Base-by-base conservation (phyloP, 2,329 filamentous ascomycete genomes). In the Graphilbum ipis-grandicollis region DNA sequence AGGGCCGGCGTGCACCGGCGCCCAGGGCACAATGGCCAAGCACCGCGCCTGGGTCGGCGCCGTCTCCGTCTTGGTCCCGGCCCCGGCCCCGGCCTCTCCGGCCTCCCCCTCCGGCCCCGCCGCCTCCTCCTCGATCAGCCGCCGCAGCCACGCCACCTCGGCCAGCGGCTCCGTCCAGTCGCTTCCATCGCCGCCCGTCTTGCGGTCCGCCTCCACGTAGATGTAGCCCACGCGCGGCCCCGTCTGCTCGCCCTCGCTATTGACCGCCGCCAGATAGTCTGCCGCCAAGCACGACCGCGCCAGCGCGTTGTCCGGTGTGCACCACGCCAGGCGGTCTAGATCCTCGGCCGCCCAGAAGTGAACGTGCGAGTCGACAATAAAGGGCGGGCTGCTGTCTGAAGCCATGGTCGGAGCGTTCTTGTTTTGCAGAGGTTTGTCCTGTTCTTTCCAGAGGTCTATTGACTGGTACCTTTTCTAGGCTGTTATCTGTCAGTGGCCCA, bases 321-420 rank as follows among this genome's bases (percentile, higher is more conserved):
- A 71, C 85, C 84, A 93, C 40, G 70, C 59, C 43, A 92, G 70
- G 29, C 70, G 68, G 38, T 65, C 51, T 36, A 79, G 52, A 48
- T 88, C 79, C 37, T 69, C 67, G 33, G 62, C 56, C 32, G 83
- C 80, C 63, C 75, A 93, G 50, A 94, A 74, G 60, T 94, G 86
- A 57, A 94, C 79, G 63, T 94, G 88, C 29, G 83, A 79, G 62
- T 94, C 86, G 56, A 94, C 73, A 51, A 93, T 76, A 48, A 46
- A 46, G 18, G 44, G 44, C 21, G 44, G 44, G 2, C 42, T 38
- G 9, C 33, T 28, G 33, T 28, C 30, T 4, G 40, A 33, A 30
- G 43, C 28, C 43, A 45, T 45, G 19, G 15, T 9, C 9, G 23
- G 22, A 17, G 5, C 15, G 26, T 22, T 30, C 9, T 23, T 4